A percentile compares a stretch with the other conserved stretches of the same genome.
Conservation (phyloP, 345 rosid species). For the Euphorbia lathyris region DNA sequence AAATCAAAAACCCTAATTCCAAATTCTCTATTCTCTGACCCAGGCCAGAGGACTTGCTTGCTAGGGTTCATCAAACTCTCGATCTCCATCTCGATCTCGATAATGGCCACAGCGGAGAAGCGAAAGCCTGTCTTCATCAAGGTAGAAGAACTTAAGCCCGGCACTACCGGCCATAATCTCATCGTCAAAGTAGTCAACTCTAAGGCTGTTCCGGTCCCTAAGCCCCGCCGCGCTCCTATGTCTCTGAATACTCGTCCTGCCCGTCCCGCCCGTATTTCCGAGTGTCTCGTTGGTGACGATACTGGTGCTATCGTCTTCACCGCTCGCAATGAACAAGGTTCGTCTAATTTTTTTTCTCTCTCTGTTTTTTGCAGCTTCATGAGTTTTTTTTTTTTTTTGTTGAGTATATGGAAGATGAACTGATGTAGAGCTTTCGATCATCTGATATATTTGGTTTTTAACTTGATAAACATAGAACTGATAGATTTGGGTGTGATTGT, state of each 20-base stretch:
- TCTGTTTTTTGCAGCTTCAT: background rate
- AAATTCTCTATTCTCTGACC: background rate
- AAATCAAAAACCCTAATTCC: conserved; percentile 19
- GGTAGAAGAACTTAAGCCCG: conserved; percentile 56
- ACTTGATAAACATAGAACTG: too few relatives aligned
- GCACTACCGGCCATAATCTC: conserved; percentile 56
- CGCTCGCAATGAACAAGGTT: conserved; percentile 90
- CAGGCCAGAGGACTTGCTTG: too few relatives aligned
- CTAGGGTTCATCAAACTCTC: background rate
- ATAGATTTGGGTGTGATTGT: background rate
- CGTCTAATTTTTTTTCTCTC: background rate
- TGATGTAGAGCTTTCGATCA: background rate
- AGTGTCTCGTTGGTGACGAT: conserved; percentile 77
- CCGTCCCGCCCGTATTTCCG: conserved; percentile 62
- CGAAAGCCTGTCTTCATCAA: conserved; percentile 54
- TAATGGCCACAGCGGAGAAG: conserved; percentile 30
- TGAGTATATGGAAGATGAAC: background rate
- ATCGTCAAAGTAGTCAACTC: conserved; percentile 48
- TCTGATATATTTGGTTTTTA: background rate
- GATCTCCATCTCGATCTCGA: background rate
- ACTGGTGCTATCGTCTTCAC: conserved; percentile 76
- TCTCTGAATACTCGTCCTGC: conserved; percentile 42
- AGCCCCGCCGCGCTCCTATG: conserved; percentile 44
- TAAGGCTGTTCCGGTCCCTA: conserved; percentile 32
- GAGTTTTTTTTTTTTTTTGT: too few relatives aligned